These are phyloP conservation scores for Ammopiptanthus mongolicus DNA, from an alignment of 306 rosid species.

Conservation along the genomic window DNA sequence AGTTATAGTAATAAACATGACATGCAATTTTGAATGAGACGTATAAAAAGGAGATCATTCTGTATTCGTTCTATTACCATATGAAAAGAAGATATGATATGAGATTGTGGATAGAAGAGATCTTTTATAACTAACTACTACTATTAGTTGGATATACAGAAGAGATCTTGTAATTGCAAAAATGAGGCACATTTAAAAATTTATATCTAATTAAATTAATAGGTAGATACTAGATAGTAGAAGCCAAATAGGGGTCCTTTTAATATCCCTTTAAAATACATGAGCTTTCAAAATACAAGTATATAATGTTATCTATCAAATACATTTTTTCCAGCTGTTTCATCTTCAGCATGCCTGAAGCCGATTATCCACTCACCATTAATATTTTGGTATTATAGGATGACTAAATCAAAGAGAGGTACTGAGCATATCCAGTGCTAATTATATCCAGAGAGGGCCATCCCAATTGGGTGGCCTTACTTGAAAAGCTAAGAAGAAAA, in stretches of 20 bases:
- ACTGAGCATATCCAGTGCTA: background rate
- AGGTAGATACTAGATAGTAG: background rate
- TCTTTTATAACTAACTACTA: background rate
- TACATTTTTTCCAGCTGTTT: background rate
- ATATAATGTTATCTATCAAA: background rate
- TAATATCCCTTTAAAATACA: background rate
- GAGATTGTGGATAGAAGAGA: background rate
- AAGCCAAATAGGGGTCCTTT: background rate
- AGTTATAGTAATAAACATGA: background rate
- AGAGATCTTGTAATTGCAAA: background rate
- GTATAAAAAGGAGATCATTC: background rate
- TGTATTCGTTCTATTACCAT: background rate
- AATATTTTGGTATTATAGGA: background rate
- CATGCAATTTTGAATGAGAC: background rate
- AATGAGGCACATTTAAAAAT: slow-evolving; percentile 3
- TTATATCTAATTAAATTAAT: background rate
- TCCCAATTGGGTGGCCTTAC: too few relatives aligned
- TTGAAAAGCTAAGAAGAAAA: background rate
- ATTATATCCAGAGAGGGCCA: too few relatives aligned
- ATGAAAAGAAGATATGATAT: background rate
- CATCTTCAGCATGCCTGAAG: background rate
- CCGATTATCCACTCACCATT: background rate
- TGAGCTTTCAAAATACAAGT: background rate
- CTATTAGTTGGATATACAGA: background rate
- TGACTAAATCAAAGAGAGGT: background rate